These are phyloP conservation scores for Dichotomopilus funicola DNA, from an alignment of 2,329 filamentous ascomycete species.

Conservation along the genomic window DNA sequence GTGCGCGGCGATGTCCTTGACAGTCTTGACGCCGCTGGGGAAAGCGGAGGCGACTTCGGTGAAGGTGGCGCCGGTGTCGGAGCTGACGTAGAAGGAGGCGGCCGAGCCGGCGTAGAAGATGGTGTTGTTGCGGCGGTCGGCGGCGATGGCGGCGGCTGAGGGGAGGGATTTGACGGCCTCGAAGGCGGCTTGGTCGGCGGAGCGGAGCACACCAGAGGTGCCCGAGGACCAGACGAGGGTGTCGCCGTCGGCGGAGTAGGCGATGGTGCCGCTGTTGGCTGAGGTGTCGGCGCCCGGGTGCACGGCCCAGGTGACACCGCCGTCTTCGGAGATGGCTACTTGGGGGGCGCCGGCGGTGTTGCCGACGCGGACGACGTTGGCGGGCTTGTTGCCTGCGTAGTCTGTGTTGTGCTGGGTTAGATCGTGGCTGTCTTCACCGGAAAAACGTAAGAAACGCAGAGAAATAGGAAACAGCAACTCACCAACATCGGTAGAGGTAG, in stretches of 20 bases:
- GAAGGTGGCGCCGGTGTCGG: conserved; percentile 42
- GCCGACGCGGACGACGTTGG: conserved; percentile 45
- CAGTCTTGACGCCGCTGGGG: conserved; percentile 32
- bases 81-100: conserved; percentile 45
- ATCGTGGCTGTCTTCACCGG: background rate
- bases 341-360: conserved; percentile 37
- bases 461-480: conserved; percentile 13
- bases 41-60: conserved; percentile 32
- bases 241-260: conserved; percentile 45
- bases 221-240: conserved; percentile 43
- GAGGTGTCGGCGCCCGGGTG: conserved; percentile 41
- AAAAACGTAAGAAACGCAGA: background rate
- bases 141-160: conserved; percentile 42
- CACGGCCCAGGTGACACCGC: conserved; percentile 43
- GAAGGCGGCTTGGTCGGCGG: conserved; percentile 37
- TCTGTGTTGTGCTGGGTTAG: conserved; percentile 24
- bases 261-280: conserved; percentile 40
- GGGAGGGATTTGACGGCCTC: conserved; percentile 39
- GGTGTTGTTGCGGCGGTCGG: conserved; percentile 47
- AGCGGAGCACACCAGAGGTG: conserved; percentile 37
- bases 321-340: conserved; percentile 43
- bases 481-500: conserved; percentile 38
- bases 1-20: conserved; percentile 52
- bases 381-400: conserved; percentile 40
- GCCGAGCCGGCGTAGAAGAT: conserved; percentile 47